Evolutionary conservation across 352 stramenopile species (phyloP), one percentile per base, ranked within the genome.

Genomic region (Blastocystis sp.): DNA sequence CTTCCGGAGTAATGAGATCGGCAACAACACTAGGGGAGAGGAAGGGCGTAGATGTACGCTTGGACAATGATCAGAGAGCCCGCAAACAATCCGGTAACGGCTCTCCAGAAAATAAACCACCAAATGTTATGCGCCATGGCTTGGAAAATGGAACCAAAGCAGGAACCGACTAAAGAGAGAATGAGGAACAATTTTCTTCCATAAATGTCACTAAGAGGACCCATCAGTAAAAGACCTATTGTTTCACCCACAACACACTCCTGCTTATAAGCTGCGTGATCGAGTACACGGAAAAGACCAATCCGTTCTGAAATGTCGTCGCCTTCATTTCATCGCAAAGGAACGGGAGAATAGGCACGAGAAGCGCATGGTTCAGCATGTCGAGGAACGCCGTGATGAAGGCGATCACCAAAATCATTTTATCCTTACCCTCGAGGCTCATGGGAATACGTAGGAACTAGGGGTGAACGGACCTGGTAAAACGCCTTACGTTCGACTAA

Each of bases 151-250:
- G 75, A 61, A 73, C 75, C 75, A 72, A 85, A 76, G 21, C 40
- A 64, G 2, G 75, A 85, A 75, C 75, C 75, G 29, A 56, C 14
- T 18, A 85, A 56, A 27, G 75, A 85, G 16, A 85, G 34, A 21
- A 85, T 85, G 8, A 85, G 42, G 40, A 85, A 85, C 24, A 61
- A 29, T 48, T 85, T 85, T 51, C 75, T 69, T 48, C 75, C 75
- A 61, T 85, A 85, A 57, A 32, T 61, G 40, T 85, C 75, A 72
- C 75, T 85, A 49, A 56, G 24, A 40, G 40, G 27, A 73, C 75
- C 75, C 56, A 73, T 67, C 71, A 76, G 42, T n/a, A 56, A 72
- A 32, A 76, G 38, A 75, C 75, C 75, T 85, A 85, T 32, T 4
- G 27, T 8, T 48, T 2, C n/a, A 42, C 21, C 18, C 11, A 24